A percentile compares a stretch with the other conserved stretches of the same genome.
Conservation (phyloP, 345 rosid species). For the Pistacia integerrima region DNA sequence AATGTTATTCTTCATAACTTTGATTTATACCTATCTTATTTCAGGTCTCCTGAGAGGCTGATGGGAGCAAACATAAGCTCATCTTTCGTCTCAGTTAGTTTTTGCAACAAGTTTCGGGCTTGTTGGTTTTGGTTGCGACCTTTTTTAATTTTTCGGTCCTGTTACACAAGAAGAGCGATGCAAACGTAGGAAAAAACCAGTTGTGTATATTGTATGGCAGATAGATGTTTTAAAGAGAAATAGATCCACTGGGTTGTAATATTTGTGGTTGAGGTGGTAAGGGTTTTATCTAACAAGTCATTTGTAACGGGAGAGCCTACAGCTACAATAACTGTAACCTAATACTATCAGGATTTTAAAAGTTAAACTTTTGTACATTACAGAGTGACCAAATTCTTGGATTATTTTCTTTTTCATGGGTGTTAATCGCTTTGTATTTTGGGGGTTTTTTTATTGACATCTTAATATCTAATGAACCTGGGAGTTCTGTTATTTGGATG, state of each 20-base stretch:
- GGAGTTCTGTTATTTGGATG: slow-evolving; percentile 28
- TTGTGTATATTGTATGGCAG: slow-evolving; percentile 43
- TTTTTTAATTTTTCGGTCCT: slow-evolving; percentile 42
- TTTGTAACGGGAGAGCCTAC: slow-evolving; percentile 48
- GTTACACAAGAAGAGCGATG: slow-evolving; percentile 59
- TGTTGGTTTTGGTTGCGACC: slow-evolving; percentile 65
- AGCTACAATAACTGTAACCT: slow-evolving; percentile 28
- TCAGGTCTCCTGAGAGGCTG: slow-evolving; percentile 92
- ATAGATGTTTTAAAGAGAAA: slow-evolving; percentile 41
- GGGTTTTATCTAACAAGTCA: slow-evolving; percentile 39
- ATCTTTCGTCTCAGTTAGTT: slow-evolving; percentile 69
- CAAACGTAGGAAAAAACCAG: slow-evolving; percentile 48
- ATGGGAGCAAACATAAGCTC: slow-evolving; percentile 90
- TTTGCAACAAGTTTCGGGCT: slow-evolving; percentile 66
- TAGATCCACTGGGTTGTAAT: slow-evolving; percentile 49
- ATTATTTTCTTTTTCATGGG: slow-evolving; percentile 28
- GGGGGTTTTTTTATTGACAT: slow-evolving; percentile 25
- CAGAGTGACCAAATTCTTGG: slow-evolving; percentile 30
- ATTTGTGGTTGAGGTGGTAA: slow-evolving; percentile 55
- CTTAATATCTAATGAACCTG: slow-evolving; percentile 18
- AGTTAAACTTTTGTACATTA: slow-evolving; percentile 45
- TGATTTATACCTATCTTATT: slow-evolving; percentile 49
- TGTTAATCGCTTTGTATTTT: slow-evolving; percentile 27
- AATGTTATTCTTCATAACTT: slow-evolving; percentile 39
- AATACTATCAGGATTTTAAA: slow-evolving; percentile 11